Base-by-base conservation (phyloP, 371 early-diverging fungal species). In the Sporodiniella umbellata region DNA sequence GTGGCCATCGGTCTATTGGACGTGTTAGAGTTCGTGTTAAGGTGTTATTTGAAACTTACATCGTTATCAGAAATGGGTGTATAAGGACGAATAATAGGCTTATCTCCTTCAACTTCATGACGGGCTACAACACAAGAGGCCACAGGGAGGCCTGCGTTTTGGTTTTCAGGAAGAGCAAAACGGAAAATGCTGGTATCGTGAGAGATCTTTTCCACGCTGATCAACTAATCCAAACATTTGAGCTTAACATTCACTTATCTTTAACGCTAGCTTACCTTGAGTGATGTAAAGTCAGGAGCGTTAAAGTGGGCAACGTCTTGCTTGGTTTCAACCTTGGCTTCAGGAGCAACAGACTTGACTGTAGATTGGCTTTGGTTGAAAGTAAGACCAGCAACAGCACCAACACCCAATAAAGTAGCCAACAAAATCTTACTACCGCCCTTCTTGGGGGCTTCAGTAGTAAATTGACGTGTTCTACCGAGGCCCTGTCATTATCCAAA, bases 51-150 rank as follows among this genome's bases (percentile, higher is more conserved):
- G 5, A 24, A 33, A 37, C 8, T 62, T 63, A 68, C 75, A 40
- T 87, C 81, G 54, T 82, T 79, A 21, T 81, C 71, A 17, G 86
- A 83, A 31, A 87, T 84, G 3, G 97, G 97, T 17, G 97, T 96
- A 78, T 96, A 96, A 15, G 94, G 92, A 46, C 95, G 89, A 48
- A 93, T 84, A 23, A 87, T 79, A 35, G 80, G 71, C 42, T 79
- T 64, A 31, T 78, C 75, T 45, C 72, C 77, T 45, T 87, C 56
- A 18, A 17, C 26, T 24, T 18, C 15, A 75, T 75, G 46, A 81
- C 81, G 53, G 73, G 69, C 86, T 33, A 94, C 75, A 31, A 95
- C 74, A 60, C 89, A 92, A 44, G 91, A 89, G 4, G 95, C 86
- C 12, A 90, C 80, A 28, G 86, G 83, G 54, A 95, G 66, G 28